Evolutionary conservation across 805 yeast species (phyloP).

Genomic region (Cyberlindnera misumaiensis): DNA sequence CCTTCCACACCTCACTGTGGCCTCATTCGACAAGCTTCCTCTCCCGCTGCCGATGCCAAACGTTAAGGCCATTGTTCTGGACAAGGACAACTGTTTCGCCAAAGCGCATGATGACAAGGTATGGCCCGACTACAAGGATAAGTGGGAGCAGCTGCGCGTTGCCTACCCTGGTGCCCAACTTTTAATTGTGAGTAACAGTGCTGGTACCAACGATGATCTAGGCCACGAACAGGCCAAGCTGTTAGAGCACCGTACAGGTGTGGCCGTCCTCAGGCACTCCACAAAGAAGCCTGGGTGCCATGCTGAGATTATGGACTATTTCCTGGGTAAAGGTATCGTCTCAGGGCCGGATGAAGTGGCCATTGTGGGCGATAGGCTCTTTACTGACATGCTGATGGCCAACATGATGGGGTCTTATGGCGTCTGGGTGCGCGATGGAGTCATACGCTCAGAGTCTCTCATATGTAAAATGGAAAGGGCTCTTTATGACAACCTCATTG

Average conservation of each 20-base stretch:
- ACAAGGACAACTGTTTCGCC: constrained; percentile 95
- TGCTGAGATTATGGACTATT: constrained; percentile 57
- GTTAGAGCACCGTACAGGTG: constrained; percentile 61
- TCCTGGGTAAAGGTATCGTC: constrained; percentile 38
- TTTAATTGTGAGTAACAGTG: constrained; percentile 84
- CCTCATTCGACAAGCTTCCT: constrained; percentile 58
- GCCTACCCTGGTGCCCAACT: constrained; percentile 57
- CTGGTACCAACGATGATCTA: constrained; percentile 78
- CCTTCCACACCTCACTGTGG: constrained; percentile 52
- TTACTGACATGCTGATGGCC: constrained; percentile 92
- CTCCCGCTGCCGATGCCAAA: constrained; percentile 31
- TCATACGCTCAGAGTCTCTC: constrained; percentile 41
- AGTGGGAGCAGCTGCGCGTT: constrained; percentile 50
- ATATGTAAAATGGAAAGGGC: constrained; percentile 49
- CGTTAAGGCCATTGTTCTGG: constrained; percentile 77
- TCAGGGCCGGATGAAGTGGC: constrained; percentile 57
- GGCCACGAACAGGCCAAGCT: constrained; percentile 50
- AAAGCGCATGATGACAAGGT: constrained; percentile 71
- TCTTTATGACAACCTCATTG: constrained; percentile 11
- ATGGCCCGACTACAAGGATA: constrained; percentile 60
- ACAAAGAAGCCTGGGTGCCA: constrained; percentile 82
- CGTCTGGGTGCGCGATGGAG: constrained; percentile 81
- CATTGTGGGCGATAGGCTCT: constrained; percentile 83
- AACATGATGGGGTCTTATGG: constrained; percentile 86
- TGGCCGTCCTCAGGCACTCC: constrained; percentile 60